These are phyloP conservation scores for Tagetes erecta DNA, from an alignment of 129 eudicot genomes.

Conservation along the genomic window DNA sequence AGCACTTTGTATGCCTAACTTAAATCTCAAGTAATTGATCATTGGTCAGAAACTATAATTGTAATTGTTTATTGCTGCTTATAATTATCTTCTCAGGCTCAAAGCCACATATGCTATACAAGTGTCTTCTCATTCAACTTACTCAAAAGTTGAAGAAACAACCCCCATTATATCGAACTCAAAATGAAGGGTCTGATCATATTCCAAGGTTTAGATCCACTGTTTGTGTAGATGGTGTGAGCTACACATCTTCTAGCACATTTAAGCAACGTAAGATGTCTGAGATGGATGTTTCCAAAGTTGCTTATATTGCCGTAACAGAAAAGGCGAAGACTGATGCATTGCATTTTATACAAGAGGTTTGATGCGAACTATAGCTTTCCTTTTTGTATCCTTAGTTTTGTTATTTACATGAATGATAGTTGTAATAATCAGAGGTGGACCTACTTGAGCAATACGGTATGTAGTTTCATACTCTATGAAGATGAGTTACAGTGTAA, in stretches of 20 bases:
- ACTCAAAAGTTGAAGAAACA: slow-evolving; percentile 40
- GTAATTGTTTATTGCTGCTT: not conserved
- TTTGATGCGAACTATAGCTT: slow-evolving; percentile 23
- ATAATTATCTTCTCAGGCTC: slow-evolving; percentile 23
- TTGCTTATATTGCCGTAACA: slow-evolving; percentile 38
- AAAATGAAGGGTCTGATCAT: slow-evolving; percentile 45
- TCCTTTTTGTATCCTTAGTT: not conserved
- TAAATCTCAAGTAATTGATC: not conserved
- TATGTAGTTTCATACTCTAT: not conserved
- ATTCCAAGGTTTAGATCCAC: slow-evolving; percentile 45
- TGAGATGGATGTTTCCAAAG: slow-evolving; percentile 51
- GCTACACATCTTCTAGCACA: slow-evolving; percentile 33
- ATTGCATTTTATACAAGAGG: slow-evolving; percentile 41
- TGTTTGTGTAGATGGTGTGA: slow-evolving; percentile 45
- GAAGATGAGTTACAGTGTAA: not conserved
- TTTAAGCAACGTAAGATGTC: slow-evolving; percentile 42
- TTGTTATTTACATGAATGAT: slow-evolving; percentile 5
- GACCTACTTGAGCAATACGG: not conserved
- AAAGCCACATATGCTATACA: slow-evolving; percentile 26
- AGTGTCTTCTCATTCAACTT: slow-evolving; percentile 40
- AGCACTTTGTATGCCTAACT: not conserved
- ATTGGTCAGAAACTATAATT: not conserved
- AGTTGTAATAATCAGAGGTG: not conserved
- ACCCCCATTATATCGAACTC: slow-evolving; percentile 43
- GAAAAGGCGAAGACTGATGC: slow-evolving; percentile 38